phyloP scores from a whole-genome alignment of 495 filamentous ascomycete genomes.

The Aspergillus heteromorphus region DNA sequence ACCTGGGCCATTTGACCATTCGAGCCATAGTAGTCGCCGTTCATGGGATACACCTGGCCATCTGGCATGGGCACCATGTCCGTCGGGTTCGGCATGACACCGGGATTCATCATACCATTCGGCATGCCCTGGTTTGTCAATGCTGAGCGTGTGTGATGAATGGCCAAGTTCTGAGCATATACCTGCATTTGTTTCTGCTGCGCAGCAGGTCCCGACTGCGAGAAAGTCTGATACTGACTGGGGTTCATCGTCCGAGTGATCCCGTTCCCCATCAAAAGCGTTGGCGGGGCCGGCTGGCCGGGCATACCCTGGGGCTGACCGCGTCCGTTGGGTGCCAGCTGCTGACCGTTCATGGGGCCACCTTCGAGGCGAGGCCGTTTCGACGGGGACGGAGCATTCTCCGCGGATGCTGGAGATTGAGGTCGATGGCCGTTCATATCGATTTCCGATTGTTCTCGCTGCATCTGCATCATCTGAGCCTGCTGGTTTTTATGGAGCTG shows the following conservation, averaged over 20 bases:
- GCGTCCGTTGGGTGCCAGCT: constrained; percentile 75
- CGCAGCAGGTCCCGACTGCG: constrained; percentile 48
- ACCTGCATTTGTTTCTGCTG: constrained; percentile 80
- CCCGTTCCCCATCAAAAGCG: constrained; percentile 70
- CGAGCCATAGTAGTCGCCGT: constrained; percentile 61
- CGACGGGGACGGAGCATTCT: constrained; percentile 86
- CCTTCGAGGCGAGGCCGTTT: constrained; percentile 87
- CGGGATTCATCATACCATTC: constrained; percentile 55
- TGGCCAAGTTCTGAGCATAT: constrained; percentile 77
- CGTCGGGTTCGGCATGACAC: constrained; percentile 60
- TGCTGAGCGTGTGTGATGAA: constrained; percentile 63
- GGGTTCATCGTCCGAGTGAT: constrained; percentile 69
- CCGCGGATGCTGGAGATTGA: constrained; percentile 73
- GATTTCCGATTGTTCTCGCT: constrained; percentile 78
- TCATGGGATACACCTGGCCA: constrained; percentile 48
- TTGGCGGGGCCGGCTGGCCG: constrained; percentile 58
- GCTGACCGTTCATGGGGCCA: constrained; percentile 64
- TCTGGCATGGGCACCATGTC: constrained; percentile 79
- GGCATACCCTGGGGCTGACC: constrained; percentile 66
- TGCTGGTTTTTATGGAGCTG: constrained; percentile 65
- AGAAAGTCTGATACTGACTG: constrained; percentile 72
- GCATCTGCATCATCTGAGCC: constrained; percentile 67
- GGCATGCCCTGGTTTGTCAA: constrained; percentile 67
- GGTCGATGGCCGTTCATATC: constrained; percentile 79
- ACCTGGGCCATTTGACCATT: constrained; percentile 54